Base-by-base conservation (phyloP, 176 grass and related monocot genomes). In the Hsuehochloa calcarea region DNA sequence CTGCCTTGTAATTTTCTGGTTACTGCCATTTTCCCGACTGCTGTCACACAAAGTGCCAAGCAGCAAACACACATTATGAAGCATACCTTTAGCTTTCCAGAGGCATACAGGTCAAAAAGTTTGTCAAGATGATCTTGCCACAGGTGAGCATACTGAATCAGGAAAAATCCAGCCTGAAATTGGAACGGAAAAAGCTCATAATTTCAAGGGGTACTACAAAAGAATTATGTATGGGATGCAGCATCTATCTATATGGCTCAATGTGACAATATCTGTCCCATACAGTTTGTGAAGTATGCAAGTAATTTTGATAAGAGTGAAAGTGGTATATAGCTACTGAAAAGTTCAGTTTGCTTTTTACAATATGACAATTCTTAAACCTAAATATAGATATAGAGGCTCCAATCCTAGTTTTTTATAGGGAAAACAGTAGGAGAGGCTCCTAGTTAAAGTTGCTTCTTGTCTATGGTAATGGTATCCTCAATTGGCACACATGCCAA, bases 61-160 rank as follows among this genome's bases (percentile, higher is more conserved):
- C 11, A 17, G 31, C 31, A 64, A 74, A 74, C 19, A 45, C 29
- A 65, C 61, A 62, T 52, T 25, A 12, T 47, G 43, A 59, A 74
- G 27, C 62, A 37, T 88, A 97, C 91, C 80, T 90, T 97, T 60
- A 95, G 83, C 79, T 93, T 95, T 87, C 93, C 90, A 34, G 88
- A 61, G 39, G 83, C 75, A 89, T 89, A 89, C 17, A 95, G 72
- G 58, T 91, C 80, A 85, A 95, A 92, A 44, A 95, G 90, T 80
- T 76, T 92, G 79, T 92, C 88, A 52, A 95, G 88, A 86, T 95
- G 93, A 74, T 92, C 76, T 91, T 95, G 93, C 88, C 84, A 95
- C 76, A 95, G 49, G 50, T 89, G 83, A 78, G 93, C 88, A 70
- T 90, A 76, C 37, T 95, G 90, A 75, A 92, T 40, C 38, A 95